Percentiles rank a stretch among this genome's conserved stretches.
phyloP scores from a whole-genome alignment of 352 stramenopile species.

The Phytophthora fragariae region DNA sequence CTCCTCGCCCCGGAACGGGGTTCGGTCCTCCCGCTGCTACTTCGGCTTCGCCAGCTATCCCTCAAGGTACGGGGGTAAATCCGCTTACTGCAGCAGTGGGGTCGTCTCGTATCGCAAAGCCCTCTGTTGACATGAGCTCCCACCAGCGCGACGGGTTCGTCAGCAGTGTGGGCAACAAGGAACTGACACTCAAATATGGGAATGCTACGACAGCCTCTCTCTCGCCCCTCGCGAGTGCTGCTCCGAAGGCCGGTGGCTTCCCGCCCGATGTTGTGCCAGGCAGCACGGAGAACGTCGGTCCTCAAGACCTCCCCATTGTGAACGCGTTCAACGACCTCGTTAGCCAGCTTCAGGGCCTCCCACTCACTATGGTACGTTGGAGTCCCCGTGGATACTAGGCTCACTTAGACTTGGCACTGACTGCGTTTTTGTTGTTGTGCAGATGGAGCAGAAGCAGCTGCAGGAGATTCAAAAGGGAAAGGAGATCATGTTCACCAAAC shows the following conservation, averaged over 20 bases:
- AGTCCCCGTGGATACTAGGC: background rate
- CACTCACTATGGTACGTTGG: slow-evolving; percentile 83
- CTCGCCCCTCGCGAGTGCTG: slow-evolving; percentile 53
- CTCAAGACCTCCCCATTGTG: slow-evolving; percentile 84
- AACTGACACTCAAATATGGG: slow-evolving; percentile 88
- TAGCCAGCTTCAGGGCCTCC: slow-evolving; percentile 70
- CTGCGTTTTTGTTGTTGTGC: slow-evolving; percentile 21
- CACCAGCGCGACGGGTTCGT: slow-evolving; percentile 88
- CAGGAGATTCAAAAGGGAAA: slow-evolving; percentile 87
- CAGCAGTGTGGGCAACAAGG: slow-evolving; percentile 88
- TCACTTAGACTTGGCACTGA: slow-evolving; percentile 3
- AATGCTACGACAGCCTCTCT: slow-evolving; percentile 73
- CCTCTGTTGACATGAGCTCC: slow-evolving; percentile 82
- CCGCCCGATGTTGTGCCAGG: slow-evolving; percentile 55
- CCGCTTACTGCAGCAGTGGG: slow-evolving; percentile 60
- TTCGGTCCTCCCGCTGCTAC: slow-evolving; percentile 44
- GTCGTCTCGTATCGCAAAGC: slow-evolving; percentile 83
- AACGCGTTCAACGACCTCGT: slow-evolving; percentile 85
- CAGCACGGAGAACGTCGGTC: slow-evolving; percentile 76
- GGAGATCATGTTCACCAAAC: slow-evolving; percentile 89
- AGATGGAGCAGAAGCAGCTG: slow-evolving; percentile 91
- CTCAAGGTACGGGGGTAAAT: slow-evolving; percentile 79
- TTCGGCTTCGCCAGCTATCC: slow-evolving; percentile 46
- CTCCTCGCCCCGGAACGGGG: slow-evolving; percentile 41
- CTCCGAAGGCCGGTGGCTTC: slow-evolving; percentile 52